Conservation (phyloP, 2,329 filamentous ascomycete genomes). For the Trichoderma simmonsii region DNA sequence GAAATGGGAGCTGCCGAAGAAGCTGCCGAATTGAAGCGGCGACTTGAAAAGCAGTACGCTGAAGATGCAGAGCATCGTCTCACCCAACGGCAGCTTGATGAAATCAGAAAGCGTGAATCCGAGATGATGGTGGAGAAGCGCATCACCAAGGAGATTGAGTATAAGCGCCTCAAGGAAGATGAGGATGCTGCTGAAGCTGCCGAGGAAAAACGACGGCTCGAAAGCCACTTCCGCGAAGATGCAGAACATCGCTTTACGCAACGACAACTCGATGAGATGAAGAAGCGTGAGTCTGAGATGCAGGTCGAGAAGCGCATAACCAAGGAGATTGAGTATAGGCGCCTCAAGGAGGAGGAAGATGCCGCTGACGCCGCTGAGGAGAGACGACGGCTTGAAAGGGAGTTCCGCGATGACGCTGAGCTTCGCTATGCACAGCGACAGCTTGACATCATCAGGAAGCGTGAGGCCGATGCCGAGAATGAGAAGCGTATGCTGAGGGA, state of each 20-base stretch:
- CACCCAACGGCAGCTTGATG: slow-evolving; percentile 47
- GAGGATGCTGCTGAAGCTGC: neutral
- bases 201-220: neutral
- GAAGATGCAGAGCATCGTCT: slow-evolving; percentile 50
- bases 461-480: neutral
- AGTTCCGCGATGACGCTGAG: neutral
- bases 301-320: neutral
- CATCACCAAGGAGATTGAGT: slow-evolving; percentile 51
- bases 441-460: neutral
- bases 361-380: slow-evolving; percentile 17
- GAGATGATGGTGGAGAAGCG: slow-evolving; percentile 48
- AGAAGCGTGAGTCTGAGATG: neutral
- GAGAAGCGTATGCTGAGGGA: slow-evolving; percentile 29
- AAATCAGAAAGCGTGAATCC: slow-evolving; percentile 46
- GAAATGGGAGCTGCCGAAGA: neutral
- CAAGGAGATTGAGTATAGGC: slow-evolving; percentile 33
- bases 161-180: slow-evolving; percentile 22
- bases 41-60: slow-evolving; percentile 39
- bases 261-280: neutral
- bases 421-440: neutral
- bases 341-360: neutral
- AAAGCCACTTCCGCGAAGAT: neutral
- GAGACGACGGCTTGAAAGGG: neutral
- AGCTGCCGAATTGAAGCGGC: slow-evolving; percentile 21
- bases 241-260: neutral